Evolutionary conservation across 495 filamentous ascomycete genomes (phyloP).

Genomic region (Aspergillus carlsbadensis): DNA sequence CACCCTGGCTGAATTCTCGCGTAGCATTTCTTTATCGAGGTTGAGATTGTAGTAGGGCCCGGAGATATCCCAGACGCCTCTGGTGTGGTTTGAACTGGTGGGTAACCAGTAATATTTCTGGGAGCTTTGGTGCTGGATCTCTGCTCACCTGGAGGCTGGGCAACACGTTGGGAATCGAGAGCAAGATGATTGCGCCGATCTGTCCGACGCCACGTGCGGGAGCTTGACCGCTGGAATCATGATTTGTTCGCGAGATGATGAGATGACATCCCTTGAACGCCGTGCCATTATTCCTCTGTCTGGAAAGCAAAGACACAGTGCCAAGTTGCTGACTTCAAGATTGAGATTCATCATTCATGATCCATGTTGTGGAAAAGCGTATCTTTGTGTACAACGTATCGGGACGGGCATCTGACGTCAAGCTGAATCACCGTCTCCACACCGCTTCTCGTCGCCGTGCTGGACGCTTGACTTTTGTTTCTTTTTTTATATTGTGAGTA

Average conservation of each 20-base stretch:
- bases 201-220: conserved; percentile 34
- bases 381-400: background rate
- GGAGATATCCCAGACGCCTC: background rate
- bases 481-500: background rate
- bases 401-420: conserved; percentile 3
- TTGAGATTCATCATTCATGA: too few relatives aligned
- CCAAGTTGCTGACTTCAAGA: too few relatives aligned
- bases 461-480: background rate
- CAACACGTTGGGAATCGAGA: conserved; percentile 12
- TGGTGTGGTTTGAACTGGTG: background rate
- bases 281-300: background rate
- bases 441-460: background rate
- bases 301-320: background rate
- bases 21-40: background rate
- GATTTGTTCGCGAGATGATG: conserved; percentile 12
- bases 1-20: too few relatives aligned
- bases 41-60: background rate
- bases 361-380: too few relatives aligned
- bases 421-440: background rate
- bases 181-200: conserved; percentile 21
- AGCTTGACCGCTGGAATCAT: conserved; percentile 30
- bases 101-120: background rate
- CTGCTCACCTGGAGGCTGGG: conserved; percentile 5
- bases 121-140: background rate
- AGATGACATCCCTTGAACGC: background rate